Percentiles rank a stretch among this genome's conserved stretches.
These are phyloP conservation scores for Pyrenophora teres DNA, from an alignment of 2,329 filamentous ascomycete species.

Conservation along the genomic window DNA sequence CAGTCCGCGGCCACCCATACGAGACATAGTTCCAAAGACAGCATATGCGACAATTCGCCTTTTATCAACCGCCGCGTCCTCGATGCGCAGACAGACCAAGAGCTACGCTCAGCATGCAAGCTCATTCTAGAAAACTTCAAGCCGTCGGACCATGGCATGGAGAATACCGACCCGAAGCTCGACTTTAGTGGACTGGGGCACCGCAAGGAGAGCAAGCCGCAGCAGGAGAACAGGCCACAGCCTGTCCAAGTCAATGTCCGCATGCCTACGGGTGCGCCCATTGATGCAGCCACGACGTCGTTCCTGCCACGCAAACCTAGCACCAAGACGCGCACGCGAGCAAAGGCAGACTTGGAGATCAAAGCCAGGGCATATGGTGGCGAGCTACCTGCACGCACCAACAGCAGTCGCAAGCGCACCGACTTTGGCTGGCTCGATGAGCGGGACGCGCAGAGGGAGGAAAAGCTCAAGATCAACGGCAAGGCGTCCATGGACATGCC, in stretches of 20 bases:
- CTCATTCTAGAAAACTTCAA: constrained; percentile 51
- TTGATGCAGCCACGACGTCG: constrained; percentile 30
- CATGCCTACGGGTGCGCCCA: constrained; percentile 36
- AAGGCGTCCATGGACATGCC: constrained; percentile 30
- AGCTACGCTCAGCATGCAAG: constrained; percentile 53
- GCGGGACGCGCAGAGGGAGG: constrained; percentile 29
- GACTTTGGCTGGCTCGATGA: constrained; percentile 31
- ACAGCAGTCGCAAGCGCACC: constrained; percentile 40
- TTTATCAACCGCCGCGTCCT: constrained; percentile 53
- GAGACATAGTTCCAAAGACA: constrained; percentile 38
- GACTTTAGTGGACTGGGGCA: constrained; percentile 39
- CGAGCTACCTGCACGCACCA: constrained; percentile 32
- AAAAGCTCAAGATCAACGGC: constrained; percentile 24
- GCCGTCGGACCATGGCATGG: constrained; percentile 46
- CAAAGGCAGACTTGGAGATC: constrained; percentile 31
- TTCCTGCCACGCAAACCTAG: constrained; percentile 30
- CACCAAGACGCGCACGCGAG: constrained; percentile 30
- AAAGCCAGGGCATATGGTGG: constrained; percentile 19
- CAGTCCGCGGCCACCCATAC: constrained; percentile 20
- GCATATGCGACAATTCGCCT: constrained; percentile 46
- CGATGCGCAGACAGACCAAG: constrained; percentile 48
- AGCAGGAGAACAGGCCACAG: constrained; percentile 10
- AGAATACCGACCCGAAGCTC: constrained; percentile 43
- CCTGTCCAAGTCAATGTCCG: constrained; percentile 30
- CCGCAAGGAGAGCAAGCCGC: constrained; percentile 19